Evolutionary conservation across 768 basidiomycete species (phyloP), one percentile per base, ranked within the genome.

Genomic region (Tylopilus vinaceipallidus): DNA sequence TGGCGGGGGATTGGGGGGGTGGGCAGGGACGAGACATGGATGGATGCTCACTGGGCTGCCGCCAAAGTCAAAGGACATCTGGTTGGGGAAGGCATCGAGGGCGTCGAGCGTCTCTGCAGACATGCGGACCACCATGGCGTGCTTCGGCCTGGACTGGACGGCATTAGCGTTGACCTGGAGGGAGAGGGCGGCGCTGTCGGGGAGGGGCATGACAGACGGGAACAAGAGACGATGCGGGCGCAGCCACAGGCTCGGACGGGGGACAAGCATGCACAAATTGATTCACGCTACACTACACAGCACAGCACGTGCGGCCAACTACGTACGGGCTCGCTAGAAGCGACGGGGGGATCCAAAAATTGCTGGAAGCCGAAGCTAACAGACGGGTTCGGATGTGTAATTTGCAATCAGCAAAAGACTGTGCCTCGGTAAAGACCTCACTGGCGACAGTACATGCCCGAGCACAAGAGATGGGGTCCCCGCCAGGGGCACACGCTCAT

Each of bases 381-480:
- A 86, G 87, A 90, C 86, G 87, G 70, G 86, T 90, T 88, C 86
- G 88, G 88, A 91, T 91, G 87, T 88, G 79, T 89, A 90, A 88
- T 91, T 91, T 91, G 88, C 88, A 91, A 91, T 85, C 84, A 91
- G 87, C 88, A 89, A 91, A 88, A 76, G 80, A 88, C 86, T 88
- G 84, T 86, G 84, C 83, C 86, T 91, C 89, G 85, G 88, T 91
- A 87, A 76, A 82, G 78, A 91, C 89, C 86, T 91, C 89, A 91
- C 88, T 87, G 84, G 83, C 84, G 86, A 88, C 84, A 87, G 86
- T 88, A 84, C 87, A 83, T 86, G 85, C 87, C 87, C 88, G 86
- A 89, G 87, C 87, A 90, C 88, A 91, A 91, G 86, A 86, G 84
- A 84, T 84, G 60, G 60, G 60, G 74, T n/a, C n/a, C n/a, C n/a